Percentiles rank a stretch among this genome's conserved stretches.
phyloP scores from a whole-genome alignment of 352 stramenopile species.

The Phytophthora boehmeriae region DNA sequence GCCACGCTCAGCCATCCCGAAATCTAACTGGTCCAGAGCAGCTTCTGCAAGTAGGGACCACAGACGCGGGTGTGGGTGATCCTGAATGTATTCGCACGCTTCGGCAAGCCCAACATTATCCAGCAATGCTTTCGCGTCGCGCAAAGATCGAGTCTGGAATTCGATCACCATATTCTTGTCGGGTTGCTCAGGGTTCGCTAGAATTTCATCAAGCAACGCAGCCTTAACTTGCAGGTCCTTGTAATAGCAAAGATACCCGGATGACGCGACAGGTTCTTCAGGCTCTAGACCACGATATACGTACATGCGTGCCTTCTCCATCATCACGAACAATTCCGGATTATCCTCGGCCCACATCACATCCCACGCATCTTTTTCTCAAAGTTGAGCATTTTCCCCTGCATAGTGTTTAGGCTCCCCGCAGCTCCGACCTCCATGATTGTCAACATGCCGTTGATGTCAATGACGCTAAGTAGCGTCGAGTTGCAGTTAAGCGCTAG shows the following conservation, averaged over 20 bases:
- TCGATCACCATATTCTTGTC: slow-evolving; percentile 85
- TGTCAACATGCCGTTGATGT: slow-evolving; percentile 87
- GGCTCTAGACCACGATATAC: slow-evolving; percentile 83
- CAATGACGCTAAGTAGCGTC: slow-evolving; percentile 88
- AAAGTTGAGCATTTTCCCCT: slow-evolving; percentile 78
- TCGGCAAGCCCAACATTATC: slow-evolving; percentile 82
- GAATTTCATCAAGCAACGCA: slow-evolving; percentile 85
- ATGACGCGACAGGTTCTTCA: slow-evolving; percentile 91
- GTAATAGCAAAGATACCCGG: slow-evolving; percentile 90
- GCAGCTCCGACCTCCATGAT: slow-evolving; percentile 84
- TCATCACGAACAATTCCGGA: slow-evolving; percentile 91
- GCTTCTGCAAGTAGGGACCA: slow-evolving; percentile 90
- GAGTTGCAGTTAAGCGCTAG: slow-evolving; percentile 91
- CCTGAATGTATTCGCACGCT: slow-evolving; percentile 84
- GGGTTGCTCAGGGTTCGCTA: slow-evolving; percentile 79
- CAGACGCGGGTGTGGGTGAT: slow-evolving; percentile 85
- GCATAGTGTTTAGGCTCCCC: slow-evolving; percentile 62
- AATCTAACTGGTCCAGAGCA: slow-evolving; percentile 90
- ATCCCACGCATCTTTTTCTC: slow-evolving; percentile 93
- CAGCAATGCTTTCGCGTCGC: slow-evolving; percentile 88
- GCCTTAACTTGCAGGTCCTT: slow-evolving; percentile 89
- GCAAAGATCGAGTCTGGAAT: slow-evolving; percentile 88
- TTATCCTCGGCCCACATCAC: slow-evolving; percentile 93
- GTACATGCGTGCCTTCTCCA: slow-evolving; percentile 93
- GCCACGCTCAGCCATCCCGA: slow-evolving; percentile 91